Conservation (phyloP, 2,329 filamentous ascomycete genomes). For the Cadophora malorum region DNA sequence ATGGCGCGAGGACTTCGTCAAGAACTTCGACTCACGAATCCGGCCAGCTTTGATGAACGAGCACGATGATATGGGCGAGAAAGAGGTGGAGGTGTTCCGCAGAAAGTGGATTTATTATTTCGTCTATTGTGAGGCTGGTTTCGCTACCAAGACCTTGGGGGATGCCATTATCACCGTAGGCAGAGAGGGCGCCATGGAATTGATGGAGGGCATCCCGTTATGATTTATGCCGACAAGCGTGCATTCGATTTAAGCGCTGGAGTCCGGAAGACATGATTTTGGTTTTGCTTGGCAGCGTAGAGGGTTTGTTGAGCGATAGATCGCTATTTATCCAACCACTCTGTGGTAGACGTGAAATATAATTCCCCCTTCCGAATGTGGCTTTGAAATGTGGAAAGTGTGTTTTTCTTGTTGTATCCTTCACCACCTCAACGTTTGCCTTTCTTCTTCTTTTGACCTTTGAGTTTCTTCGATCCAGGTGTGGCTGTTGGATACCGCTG, state of each 20-base stretch:
- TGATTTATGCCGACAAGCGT: constrained; percentile 45
- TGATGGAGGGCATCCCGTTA: constrained; percentile 74
- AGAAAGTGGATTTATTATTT: constrained; percentile 79
- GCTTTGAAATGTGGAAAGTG: not conserved
- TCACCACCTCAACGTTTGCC: constrained; percentile 34
- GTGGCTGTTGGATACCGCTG: constrained; percentile 63
- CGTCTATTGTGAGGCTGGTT: constrained; percentile 76
- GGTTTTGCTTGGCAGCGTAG: constrained; percentile 6
- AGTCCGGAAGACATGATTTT: constrained; percentile 24
- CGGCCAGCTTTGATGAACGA: constrained; percentile 63
- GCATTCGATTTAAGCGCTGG: constrained; percentile 25
- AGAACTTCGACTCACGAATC: constrained; percentile 66
- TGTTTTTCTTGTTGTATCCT: not conserved
- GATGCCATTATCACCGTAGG: constrained; percentile 76
- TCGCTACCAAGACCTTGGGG: constrained; percentile 73
- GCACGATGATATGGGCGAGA: constrained; percentile 64
- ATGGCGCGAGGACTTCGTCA: constrained; percentile 71
- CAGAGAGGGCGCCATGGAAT: constrained; percentile 56
- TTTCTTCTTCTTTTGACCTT: constrained; percentile 49
- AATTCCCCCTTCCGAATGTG: constrained; percentile 2
- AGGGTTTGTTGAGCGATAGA: constrained; percentile 11
- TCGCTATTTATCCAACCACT: constrained; percentile 1
- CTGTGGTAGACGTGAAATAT: constrained; percentile 7
- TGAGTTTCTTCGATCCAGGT: constrained; percentile 40
- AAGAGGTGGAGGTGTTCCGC: constrained; percentile 70